Evolutionary conservation across 2,329 filamentous ascomycete species (phyloP).

Genomic region (Fusarium veterinarium): DNA sequence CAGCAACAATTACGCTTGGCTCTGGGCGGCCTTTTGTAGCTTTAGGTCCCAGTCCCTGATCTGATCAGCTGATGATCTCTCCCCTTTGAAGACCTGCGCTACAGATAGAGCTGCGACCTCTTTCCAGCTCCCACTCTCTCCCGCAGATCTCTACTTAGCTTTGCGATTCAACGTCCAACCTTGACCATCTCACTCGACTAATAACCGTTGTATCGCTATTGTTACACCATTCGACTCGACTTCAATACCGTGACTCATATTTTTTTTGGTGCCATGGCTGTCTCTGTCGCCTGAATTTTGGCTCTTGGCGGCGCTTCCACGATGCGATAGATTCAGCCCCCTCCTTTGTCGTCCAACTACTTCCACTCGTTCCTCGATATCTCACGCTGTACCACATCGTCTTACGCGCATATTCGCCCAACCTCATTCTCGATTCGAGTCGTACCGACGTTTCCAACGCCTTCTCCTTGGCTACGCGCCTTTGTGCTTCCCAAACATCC

Average conservation of each 20-base stretch:
- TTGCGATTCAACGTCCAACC: conserved; percentile 22
- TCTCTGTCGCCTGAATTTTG: conserved; percentile 35
- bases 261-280: conserved; percentile 38
- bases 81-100: conserved; percentile 42
- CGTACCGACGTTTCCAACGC: conserved; percentile 8
- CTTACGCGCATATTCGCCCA: conserved; percentile 26
- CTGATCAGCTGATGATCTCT: conserved; percentile 48
- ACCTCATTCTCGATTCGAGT: conserved; percentile 4
- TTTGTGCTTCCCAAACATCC: conserved; percentile 12
- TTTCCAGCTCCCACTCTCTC: conserved; percentile 34
- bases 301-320: conserved; percentile 39
- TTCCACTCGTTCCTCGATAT: conserved; percentile 38
- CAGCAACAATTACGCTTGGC: conserved; percentile 37
- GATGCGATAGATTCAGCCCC: conserved; percentile 42
- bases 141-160: conserved; percentile 40
- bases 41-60: conserved; percentile 32
- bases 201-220: background rate
- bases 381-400: conserved; percentile 27
- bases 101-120: conserved; percentile 42
- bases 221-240: background rate
- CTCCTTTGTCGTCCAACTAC: conserved; percentile 39
- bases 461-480: conserved; percentile 7
- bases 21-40: conserved; percentile 31
- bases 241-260: conserved; percentile 3
- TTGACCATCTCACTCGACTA: conserved; percentile 11